phyloP scores from a whole-genome alignment of 345 rosid species.

The Iberis pinnata region DNA sequence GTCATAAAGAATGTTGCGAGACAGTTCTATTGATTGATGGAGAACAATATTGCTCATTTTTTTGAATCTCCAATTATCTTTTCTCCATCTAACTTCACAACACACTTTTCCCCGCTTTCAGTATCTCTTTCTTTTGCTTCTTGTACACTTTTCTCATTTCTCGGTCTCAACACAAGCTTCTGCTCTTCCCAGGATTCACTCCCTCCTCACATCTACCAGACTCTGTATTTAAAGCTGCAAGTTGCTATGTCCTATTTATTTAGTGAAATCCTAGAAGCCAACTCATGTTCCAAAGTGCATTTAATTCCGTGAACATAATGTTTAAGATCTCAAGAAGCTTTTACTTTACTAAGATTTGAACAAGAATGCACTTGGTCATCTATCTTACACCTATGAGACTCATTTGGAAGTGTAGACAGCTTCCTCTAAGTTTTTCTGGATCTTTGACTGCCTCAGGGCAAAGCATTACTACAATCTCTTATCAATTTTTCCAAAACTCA shows the following conservation, averaged over 20 bases:
- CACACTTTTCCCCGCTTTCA: not conserved
- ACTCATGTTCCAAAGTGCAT: conserved; percentile 35
- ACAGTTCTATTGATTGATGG: conserved; percentile 38
- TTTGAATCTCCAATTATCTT: conserved; percentile 33
- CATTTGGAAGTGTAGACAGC: conserved; percentile 31
- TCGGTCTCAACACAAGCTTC: conserved; percentile 21
- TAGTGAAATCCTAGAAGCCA: conserved; percentile 38
- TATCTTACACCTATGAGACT: conserved; percentile 16
- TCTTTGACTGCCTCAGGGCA: conserved; percentile 18
- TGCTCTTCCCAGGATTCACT: conserved; percentile 9
- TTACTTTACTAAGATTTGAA: conserved; percentile 30
- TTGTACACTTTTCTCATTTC: conserved; percentile 26
- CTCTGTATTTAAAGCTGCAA: conserved; percentile 32
- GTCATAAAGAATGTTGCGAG: conserved; percentile 22
- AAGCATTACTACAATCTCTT: not conserved
- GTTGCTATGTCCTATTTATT: conserved; percentile 29
- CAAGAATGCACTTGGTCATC: conserved; percentile 22
- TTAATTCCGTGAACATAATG: conserved; percentile 28
- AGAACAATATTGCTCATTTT: conserved; percentile 36
- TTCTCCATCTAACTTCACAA: conserved; percentile 20
- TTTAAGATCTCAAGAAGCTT: conserved; percentile 33
- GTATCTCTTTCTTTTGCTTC: conserved; percentile 19
- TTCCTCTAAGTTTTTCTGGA: conserved; percentile 25
- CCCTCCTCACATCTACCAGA: conserved; percentile 11
- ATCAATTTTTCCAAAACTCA: not conserved